Percentiles rank a stretch among this genome's conserved stretches.
Evolutionary conservation across 805 yeast species (phyloP).

Genomic region (Lipomyces japonicus): DNA sequence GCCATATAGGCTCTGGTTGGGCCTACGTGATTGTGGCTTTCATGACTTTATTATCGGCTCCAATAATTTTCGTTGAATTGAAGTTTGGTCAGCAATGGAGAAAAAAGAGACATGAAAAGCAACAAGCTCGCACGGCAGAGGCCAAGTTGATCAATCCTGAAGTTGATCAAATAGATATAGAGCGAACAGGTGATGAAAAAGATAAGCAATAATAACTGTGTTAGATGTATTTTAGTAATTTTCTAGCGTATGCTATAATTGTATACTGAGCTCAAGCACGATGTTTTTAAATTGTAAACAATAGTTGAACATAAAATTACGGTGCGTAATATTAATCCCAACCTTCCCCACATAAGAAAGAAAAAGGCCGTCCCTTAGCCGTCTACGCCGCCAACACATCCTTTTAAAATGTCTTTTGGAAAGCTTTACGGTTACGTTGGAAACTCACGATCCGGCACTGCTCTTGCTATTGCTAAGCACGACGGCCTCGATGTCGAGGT

Average conservation of each 20-base stretch:
- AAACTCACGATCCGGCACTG: constrained; percentile 30
- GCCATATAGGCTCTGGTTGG: constrained; percentile 67
- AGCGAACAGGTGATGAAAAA: background rate
- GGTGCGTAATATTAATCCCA: no score
- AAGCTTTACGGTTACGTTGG: constrained; percentile 47
- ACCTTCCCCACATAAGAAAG: no score
- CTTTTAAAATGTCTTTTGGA: constrained; percentile 58
- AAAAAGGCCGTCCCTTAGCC: no score
- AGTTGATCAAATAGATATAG: background rate
- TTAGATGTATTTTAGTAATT: background rate
- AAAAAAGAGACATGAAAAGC: constrained; percentile 8
- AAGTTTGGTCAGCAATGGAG: constrained; percentile 22
- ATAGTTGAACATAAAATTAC: no score
- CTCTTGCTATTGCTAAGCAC: constrained; percentile 44
- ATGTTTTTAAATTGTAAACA: no score
- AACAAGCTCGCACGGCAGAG: background rate
- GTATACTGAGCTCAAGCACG: no score
- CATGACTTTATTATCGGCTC: constrained; percentile 14
- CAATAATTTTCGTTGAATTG: constrained; percentile 10
- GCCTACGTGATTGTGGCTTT: constrained; percentile 65
- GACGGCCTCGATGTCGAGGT: constrained; percentile 56
- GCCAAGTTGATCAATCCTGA: background rate
- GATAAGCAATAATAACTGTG: background rate
- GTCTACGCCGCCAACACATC: background rate
- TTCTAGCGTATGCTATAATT: no score